Conservation (phyloP, 140 eudicot genomes). For the Oenanthe javanica region DNA sequence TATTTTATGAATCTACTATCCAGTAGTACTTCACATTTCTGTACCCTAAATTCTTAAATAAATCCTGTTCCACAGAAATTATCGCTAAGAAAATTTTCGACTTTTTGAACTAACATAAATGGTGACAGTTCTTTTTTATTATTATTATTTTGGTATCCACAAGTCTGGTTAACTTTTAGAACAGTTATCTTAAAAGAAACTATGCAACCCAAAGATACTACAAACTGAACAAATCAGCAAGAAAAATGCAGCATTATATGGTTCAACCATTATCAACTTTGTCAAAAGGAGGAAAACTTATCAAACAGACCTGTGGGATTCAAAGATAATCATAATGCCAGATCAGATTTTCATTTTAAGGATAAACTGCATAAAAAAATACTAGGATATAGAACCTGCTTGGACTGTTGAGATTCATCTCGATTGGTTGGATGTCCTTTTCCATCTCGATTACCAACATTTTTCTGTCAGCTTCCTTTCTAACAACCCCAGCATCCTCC, state of each 20-base stretch:
- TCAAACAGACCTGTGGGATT: constrained; percentile 17
- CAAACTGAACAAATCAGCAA: not conserved
- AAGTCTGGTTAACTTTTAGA: not conserved
- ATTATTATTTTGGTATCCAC: not conserved
- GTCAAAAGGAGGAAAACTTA: constrained; percentile 13
- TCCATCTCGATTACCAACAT: constrained; percentile 34
- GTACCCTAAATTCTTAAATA: not conserved
- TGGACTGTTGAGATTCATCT: constrained; percentile 35
- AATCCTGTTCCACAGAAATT: not conserved
- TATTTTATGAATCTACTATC: not conserved
- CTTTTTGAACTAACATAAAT: not conserved
- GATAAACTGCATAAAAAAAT: not conserved
- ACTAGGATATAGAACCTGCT: constrained; percentile 39
- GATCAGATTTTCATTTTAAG: not conserved
- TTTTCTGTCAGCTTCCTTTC: constrained; percentile 39
- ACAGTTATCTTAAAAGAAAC: not conserved
- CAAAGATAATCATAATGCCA: not conserved
- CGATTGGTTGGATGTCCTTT: constrained; percentile 30
- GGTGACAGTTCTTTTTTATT: not conserved
- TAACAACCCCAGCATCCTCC: constrained; percentile 23
- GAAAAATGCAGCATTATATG: constrained; percentile 1
- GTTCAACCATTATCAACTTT: not conserved
- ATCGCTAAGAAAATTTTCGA: not conserved
- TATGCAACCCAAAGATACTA: constrained; percentile 4
- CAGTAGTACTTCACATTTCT: not conserved